Conservation (phyloP, 1,284 basidiomycete genomes). For the Pascua sp. region DNA sequence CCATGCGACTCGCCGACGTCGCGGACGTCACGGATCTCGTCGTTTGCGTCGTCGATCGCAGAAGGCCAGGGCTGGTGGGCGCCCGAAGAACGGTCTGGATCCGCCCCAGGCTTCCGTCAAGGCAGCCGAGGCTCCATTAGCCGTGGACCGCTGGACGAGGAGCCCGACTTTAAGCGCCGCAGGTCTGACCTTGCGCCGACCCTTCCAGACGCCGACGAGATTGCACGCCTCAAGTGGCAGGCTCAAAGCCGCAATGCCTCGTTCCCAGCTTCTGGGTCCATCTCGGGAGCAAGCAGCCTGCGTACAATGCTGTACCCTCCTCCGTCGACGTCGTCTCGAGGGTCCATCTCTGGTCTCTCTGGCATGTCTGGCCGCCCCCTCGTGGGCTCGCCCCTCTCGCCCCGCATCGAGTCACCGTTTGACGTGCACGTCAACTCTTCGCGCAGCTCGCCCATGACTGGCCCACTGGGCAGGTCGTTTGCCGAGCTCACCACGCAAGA, state of each 20-base stretch:
- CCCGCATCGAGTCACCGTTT: slow-evolving; percentile 10
- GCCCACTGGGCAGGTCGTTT: slow-evolving; percentile 37
- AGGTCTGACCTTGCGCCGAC: slow-evolving; percentile 36
- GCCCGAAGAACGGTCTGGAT: slow-evolving; percentile 28
- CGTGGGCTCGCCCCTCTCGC: slow-evolving; percentile 13
- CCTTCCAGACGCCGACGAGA: slow-evolving; percentile 37
- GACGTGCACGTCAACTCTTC: slow-evolving; percentile 14
- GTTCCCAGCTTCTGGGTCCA: slow-evolving; percentile 23
- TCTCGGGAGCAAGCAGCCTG: slow-evolving; percentile 15
- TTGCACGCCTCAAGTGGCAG: slow-evolving; percentile 39
- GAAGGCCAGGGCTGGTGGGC: slow-evolving; percentile 41
- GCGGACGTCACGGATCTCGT: slow-evolving; percentile 41
- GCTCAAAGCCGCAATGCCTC: slow-evolving; percentile 44
- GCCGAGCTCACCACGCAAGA: slow-evolving; percentile 36
- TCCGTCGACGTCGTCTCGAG: slow-evolving; percentile 19
- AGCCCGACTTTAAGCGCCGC: slow-evolving; percentile 37
- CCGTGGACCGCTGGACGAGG: slow-evolving; percentile 20
- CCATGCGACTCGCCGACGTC: slow-evolving; percentile 38
- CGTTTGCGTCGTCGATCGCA: slow-evolving; percentile 28
- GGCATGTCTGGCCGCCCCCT: slow-evolving; percentile 1
- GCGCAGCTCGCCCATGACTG: slow-evolving; percentile 34
- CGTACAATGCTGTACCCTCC: slow-evolving; percentile 29
- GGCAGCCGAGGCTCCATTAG: slow-evolving; percentile 10
- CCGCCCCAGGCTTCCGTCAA: slow-evolving; percentile 4
- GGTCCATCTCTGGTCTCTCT: slow-evolving; percentile 21